Evolutionary conservation across 768 basidiomycete species (phyloP).

Genomic region (Infundibulicybe gibba): DNA sequence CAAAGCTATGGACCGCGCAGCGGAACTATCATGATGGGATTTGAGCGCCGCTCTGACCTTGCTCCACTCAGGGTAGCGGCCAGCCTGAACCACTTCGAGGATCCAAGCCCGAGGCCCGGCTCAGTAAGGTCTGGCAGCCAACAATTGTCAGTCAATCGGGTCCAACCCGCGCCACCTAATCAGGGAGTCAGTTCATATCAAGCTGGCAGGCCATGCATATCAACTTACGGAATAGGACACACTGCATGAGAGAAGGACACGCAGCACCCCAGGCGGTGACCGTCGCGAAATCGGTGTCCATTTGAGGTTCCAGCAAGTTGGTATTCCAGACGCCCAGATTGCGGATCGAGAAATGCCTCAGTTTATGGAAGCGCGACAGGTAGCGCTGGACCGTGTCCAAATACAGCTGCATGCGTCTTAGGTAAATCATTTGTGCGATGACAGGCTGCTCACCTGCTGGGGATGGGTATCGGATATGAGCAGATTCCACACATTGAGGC

Average conservation of each 20-base stretch:
- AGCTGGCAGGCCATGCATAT: background rate
- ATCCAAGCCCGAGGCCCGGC: no score
- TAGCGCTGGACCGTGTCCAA: constrained; percentile 19
- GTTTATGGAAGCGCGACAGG: constrained; percentile 26
- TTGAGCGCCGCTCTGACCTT: no score
- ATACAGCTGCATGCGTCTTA: constrained; percentile 13
- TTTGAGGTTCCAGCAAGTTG: constrained; percentile 18
- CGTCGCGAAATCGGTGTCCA: constrained; percentile 30
- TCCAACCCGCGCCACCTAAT: background rate
- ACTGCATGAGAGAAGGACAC: constrained; percentile 30
- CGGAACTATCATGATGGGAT: no score
- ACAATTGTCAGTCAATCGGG: constrained; percentile 13
- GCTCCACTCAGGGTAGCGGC: no score
- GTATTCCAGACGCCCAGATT: constrained; percentile 29
- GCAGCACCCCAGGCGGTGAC: constrained; percentile 33
- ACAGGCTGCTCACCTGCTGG: constrained; percentile 18
- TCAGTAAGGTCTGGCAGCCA: background rate
- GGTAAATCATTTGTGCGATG: background rate
- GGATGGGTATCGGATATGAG: constrained; percentile 27
- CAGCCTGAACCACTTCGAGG: no score
- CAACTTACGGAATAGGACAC: constrained; percentile 31
- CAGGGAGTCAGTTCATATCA: background rate
- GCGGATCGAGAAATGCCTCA: constrained; percentile 26
- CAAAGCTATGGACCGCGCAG: no score
- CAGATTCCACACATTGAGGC: constrained; percentile 31